These are phyloP conservation scores for Linnemannia schmuckeri DNA, from an alignment of 192 early-diverging fungal species.

Conservation along the genomic window DNA sequence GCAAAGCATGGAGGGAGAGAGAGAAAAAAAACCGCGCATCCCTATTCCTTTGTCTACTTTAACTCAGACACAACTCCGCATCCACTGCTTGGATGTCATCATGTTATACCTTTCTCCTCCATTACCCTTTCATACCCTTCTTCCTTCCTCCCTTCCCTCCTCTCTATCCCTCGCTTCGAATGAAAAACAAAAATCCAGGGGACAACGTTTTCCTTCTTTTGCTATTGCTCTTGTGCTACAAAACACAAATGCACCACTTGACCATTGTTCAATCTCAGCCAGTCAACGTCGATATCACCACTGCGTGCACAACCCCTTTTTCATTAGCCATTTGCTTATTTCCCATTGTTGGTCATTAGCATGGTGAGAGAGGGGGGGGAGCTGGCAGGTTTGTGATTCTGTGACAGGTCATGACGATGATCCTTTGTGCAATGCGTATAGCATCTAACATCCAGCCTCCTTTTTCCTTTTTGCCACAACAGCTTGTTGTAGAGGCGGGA, in stretches of 20 bases:
- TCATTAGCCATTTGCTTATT: not conserved
- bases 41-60: not conserved
- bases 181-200: not conserved
- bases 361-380: no score
- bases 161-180: no score
- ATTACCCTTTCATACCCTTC: no score
- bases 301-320: slow-evolving; percentile 14
- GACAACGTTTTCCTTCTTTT: not conserved
- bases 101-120: not conserved
- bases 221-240: not conserved
- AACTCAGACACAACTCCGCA: not conserved
- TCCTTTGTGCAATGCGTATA: no score
- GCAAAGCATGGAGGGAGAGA: not conserved
- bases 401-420: no score
- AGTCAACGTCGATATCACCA: slow-evolving; percentile 2
- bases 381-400: no score
- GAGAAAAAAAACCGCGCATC: not conserved
- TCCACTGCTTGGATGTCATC: not conserved
- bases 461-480: no score
- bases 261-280: slow-evolving; percentile 12
- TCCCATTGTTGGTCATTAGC: no score
- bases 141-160: no score
- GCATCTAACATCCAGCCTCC: no score
- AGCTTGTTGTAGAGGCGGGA: no score
- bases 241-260: not conserved